These are phyloP conservation scores for Hordeum pubiflorum DNA, from an alignment of 202 grass and related monocot species.

Conservation along the genomic window DNA sequence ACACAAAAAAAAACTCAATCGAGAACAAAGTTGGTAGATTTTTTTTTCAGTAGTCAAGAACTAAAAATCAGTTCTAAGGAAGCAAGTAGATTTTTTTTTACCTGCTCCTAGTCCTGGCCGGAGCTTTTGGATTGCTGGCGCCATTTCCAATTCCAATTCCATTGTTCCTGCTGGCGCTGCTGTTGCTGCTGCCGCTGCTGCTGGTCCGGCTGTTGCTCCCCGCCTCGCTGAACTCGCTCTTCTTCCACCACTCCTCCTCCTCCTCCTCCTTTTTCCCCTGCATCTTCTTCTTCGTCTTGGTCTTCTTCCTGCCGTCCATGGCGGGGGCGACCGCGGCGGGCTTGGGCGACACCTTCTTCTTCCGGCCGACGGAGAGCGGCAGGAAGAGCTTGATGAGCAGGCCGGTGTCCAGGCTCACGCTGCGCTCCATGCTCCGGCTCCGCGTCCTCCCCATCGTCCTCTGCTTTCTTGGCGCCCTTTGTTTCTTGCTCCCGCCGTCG, in stretches of 20 bases:
- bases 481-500: not conserved
- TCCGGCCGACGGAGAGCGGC: constrained; percentile 38
- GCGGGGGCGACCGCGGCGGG: not conserved
- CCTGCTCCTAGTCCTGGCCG: constrained; percentile 37
- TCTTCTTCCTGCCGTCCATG: constrained; percentile 7
- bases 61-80: not conserved
- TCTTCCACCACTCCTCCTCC: constrained; percentile 53
- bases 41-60: not conserved
- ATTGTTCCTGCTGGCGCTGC: constrained; percentile 11
- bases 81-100: not conserved
- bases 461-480: constrained; percentile 23
- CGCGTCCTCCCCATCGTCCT: constrained; percentile 31
- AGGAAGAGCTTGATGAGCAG: constrained; percentile 68
- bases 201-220: constrained; percentile 55
- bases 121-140: not conserved
- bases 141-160: not conserved
- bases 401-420: constrained; percentile 55
- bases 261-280: not conserved
- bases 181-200: constrained; percentile 40
- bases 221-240: constrained; percentile 55
- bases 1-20: too few species aligned
- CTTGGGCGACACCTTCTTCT: constrained; percentile 62
- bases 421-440: constrained; percentile 40
- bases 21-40: not conserved
- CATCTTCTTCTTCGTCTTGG: not conserved